These are phyloP conservation scores for Taphrina sp. DNA, from an alignment of 1,139 yeast genomes.

Conservation along the genomic window DNA sequence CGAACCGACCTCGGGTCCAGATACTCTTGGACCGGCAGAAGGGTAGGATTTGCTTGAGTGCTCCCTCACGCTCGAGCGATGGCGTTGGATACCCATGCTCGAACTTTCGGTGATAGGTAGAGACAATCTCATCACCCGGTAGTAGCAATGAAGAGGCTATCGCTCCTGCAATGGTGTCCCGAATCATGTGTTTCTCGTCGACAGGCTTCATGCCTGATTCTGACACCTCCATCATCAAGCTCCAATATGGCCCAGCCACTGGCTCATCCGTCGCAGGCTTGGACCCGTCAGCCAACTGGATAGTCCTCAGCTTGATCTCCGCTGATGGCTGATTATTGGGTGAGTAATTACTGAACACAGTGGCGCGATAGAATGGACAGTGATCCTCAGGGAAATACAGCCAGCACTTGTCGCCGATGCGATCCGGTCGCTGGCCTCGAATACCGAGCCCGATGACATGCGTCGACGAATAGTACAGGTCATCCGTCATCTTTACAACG, in stretches of 20 bases:
- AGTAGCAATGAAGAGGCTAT: conserved; percentile 33
- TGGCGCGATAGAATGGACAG: conserved; percentile 36
- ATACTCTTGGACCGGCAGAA: conserved; percentile 25
- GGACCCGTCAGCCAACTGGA: conserved; percentile 28
- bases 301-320: conserved; percentile 32
- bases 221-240: conserved; percentile 36
- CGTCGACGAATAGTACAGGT: conserved; percentile 35
- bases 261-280: conserved; percentile 25
- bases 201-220: conserved; percentile 35
- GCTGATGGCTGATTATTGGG: conserved; percentile 34
- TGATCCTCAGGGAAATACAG: conserved; percentile 36
- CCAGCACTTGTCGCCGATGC: conserved; percentile 37
- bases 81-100: conserved; percentile 37
- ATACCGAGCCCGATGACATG: conserved; percentile 37
- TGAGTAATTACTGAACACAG: conserved; percentile 36
- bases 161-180: conserved; percentile 36
- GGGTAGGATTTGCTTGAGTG: conserved; percentile 33
- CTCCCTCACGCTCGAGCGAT: conserved; percentile 35
- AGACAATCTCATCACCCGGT: conserved; percentile 35
- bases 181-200: conserved; percentile 31
- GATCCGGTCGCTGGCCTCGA: conserved; percentile 34
- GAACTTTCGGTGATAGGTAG: conserved; percentile 35
- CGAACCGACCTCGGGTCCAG: conserved; percentile 36
- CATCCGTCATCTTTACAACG: conserved; percentile 29
- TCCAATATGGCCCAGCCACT: conserved; percentile 36